These are phyloP conservation scores for Cyclotella cryptica DNA, from an alignment of 108 stramenopile genomes.

Conservation along the genomic window DNA sequence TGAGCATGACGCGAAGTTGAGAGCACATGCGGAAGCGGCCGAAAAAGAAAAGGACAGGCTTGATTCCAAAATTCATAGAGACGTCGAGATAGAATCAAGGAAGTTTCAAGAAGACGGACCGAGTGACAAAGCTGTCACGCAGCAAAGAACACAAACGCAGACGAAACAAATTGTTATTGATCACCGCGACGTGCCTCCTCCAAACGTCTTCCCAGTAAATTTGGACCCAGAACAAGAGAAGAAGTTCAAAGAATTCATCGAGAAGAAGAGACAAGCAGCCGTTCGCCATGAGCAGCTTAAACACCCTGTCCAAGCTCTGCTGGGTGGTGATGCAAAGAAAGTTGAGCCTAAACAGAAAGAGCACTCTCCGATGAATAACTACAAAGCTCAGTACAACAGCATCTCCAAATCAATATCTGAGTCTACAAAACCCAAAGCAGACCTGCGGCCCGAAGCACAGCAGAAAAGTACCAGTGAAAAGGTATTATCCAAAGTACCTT, in stretches of 20 bases:
- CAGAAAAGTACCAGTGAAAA: slow-evolving; percentile 24
- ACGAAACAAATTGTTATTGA: slow-evolving; percentile 4
- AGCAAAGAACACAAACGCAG: not conserved
- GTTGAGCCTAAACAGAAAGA: slow-evolving; percentile 3
- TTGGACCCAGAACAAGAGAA: slow-evolving; percentile 10
- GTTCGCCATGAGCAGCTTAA: slow-evolving; percentile 8
- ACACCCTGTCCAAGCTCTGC: slow-evolving; percentile 6
- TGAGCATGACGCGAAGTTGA: slow-evolving; percentile 15
- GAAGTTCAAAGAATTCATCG: slow-evolving; percentile 17
- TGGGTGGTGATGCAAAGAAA: not conserved
- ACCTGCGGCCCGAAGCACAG: slow-evolving; percentile 41
- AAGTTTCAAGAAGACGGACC: not conserved
- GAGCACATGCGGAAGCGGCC: slow-evolving; percentile 4
- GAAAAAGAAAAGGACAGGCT: slow-evolving; percentile 6
- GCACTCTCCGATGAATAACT: slow-evolving; percentile 29
- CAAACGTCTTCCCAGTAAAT: not conserved
- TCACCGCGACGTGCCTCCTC: not conserved
- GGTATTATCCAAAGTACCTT: slow-evolving; percentile 30
- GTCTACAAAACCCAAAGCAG: slow-evolving; percentile 17
- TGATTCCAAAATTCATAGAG: slow-evolving; percentile 5
- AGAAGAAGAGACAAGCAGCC: slow-evolving; percentile 12
- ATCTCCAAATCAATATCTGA: slow-evolving; percentile 1
- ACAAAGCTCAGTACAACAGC: slow-evolving; percentile 25
- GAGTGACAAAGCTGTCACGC: not conserved
- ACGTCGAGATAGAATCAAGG: not conserved